phyloP scores from a whole-genome alignment of 495 filamentous ascomycete species.

The Penicillium waksmanii region DNA sequence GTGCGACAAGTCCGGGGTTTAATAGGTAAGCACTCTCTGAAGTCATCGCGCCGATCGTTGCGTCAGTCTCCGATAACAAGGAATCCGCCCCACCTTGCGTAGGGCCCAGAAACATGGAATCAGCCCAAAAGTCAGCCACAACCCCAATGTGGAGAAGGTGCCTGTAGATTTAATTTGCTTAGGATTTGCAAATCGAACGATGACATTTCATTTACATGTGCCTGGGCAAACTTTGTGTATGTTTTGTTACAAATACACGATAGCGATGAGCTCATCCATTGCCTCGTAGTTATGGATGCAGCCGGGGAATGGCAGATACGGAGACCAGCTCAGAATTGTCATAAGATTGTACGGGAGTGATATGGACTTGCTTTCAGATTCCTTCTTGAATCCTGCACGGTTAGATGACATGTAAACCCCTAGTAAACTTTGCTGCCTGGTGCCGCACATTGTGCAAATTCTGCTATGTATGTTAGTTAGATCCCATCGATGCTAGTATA shows the following conservation, averaged over 20 bases:
- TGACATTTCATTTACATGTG: not conserved
- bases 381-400: too few relatives aligned
- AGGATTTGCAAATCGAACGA: not conserved
- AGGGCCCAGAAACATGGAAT: conserved; percentile 1
- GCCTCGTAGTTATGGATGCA: too few relatives aligned
- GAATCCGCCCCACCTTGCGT: not conserved
- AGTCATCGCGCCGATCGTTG: conserved; percentile 4
- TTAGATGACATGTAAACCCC: too few relatives aligned
- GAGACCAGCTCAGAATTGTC: too few relatives aligned
- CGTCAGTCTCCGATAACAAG: conserved; percentile 1
- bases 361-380: too few relatives aligned
- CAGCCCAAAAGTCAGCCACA: not conserved
- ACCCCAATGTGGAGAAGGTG: not conserved
- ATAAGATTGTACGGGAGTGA: too few relatives aligned
- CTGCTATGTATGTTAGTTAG: too few relatives aligned
- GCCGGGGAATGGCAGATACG: too few relatives aligned
- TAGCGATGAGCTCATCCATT: too few relatives aligned
- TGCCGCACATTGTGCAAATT: too few relatives aligned
- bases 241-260: not conserved
- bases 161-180: not conserved
- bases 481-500: too few relatives aligned
- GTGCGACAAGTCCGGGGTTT: not conserved
- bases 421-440: too few relatives aligned
- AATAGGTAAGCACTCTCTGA: not conserved
- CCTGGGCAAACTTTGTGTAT: not conserved